Evolutionary conservation across 1,284 basidiomycete genomes (phyloP), one percentile per base, ranked within the genome.

Genomic region (Ceratobasidium sp.): DNA sequence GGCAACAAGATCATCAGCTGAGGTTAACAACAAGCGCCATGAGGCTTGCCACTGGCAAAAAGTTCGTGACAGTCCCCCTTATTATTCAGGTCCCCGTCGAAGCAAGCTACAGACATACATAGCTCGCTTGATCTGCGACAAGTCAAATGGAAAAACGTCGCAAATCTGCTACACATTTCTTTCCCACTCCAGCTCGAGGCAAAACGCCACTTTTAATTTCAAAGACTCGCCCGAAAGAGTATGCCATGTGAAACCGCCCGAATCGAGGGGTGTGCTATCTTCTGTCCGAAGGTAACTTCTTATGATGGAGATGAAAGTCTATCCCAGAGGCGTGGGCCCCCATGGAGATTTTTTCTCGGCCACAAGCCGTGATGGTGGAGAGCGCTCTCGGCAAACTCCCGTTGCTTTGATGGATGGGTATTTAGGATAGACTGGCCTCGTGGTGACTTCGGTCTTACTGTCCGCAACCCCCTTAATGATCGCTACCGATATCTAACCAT

Each of bases 401-500:
- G 32, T 34, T 32, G 32, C 53, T 34, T 55, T 21, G 52, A 32
- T 52, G 48, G 26, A 36, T 14, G 28, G 26, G 28, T 55, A 55
- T 55, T 9, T 36, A 55, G 28, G 9, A 36, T 55, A 36, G 30
- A 36, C 18, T 21, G 12, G 16, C 10, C 12, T 55, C 28, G 28
- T 53, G 52, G 53, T n/a, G 3, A 16, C 30, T 14, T 4, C 26
- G 43, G 30, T 36, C 14, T 55, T 55, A 32, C 28, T 34, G 30
- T 28, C 18, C 52, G 52, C 52, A 12, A 32, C 52, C 28, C 52
- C 28, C 23, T 32, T 23, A 32, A 32, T 53, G 52, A 53, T 53
- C 52, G 52, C 52, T 53, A 3, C 18, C 14, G 52, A 53, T 53
- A 67, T 21, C 39, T 43, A 12, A 10, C 18, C 34, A 69, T 69